Evolutionary conservation across 108 stramenopile genomes (phyloP).

Genomic region (Cyclotella kingstonii): DNA sequence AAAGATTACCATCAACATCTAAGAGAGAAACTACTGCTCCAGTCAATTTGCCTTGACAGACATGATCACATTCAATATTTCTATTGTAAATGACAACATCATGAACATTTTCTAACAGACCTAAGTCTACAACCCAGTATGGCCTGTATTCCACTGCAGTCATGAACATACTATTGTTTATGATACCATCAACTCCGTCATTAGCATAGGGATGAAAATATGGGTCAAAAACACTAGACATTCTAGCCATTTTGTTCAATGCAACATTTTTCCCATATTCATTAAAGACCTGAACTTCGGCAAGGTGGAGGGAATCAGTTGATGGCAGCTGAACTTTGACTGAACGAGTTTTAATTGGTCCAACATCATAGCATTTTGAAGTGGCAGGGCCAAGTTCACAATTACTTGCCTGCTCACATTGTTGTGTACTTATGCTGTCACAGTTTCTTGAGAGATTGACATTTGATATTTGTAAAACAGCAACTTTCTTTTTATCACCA

Average conservation of each 20-base stretch:
- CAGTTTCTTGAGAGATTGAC: constrained; percentile 12
- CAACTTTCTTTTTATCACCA: constrained; percentile 4
- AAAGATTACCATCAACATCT: background rate
- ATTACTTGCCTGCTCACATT: constrained; percentile 31
- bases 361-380: constrained; percentile 19
- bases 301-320: constrained; percentile 7
- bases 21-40: background rate
- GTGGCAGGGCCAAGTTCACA: constrained; percentile 15
- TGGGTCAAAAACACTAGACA: constrained; percentile 4
- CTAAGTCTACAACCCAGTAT: constrained; percentile 11
- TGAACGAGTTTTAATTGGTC: constrained; percentile 6
- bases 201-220: background rate
- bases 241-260: constrained; percentile 2
- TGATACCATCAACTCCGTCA: background rate
- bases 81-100: constrained; percentile 5
- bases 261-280: constrained; percentile 5
- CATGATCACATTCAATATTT: background rate
- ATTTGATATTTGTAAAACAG: constrained; percentile 7
- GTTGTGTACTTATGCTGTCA: constrained; percentile 1
- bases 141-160: constrained; percentile 2
- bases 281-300: constrained; percentile 21
- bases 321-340: background rate
- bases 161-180: constrained; percentile 2
- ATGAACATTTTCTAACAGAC: background rate
- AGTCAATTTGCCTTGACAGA: constrained; percentile 1